Conservation (phyloP, 805 yeast genomes). For the Cyberlindnera misumaiensis region DNA sequence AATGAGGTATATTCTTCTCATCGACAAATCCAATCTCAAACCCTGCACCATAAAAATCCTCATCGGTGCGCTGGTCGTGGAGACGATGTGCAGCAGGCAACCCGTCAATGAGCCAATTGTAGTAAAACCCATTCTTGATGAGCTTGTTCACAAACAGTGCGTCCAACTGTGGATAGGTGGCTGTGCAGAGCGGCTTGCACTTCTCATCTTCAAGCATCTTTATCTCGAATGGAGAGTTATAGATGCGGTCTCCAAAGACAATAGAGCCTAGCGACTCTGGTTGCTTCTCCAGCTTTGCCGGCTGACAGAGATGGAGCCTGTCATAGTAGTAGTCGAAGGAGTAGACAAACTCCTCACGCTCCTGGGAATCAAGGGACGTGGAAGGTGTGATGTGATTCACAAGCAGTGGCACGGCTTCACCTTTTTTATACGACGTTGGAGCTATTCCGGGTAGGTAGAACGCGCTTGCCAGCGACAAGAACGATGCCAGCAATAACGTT, state of each 20-base stretch:
- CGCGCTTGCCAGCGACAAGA: conserved; percentile 29
- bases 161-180: conserved; percentile 55
- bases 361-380: conserved; percentile 31
- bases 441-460: conserved; percentile 96
- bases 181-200: conserved; percentile 63
- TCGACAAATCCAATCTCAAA: conserved; percentile 73
- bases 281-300: conserved; percentile 49
- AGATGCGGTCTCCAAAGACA: conserved; percentile 91
- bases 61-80: conserved; percentile 48
- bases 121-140: conserved; percentile 75
- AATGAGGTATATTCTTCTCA: conserved; percentile 45
- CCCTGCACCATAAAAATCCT: conserved; percentile 70
- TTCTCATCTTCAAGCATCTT: conserved; percentile 65
- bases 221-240: conserved; percentile 82
- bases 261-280: conserved; percentile 89
- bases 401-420: conserved; percentile 65
- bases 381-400: conserved; percentile 92
- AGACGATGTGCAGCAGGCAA: conserved; percentile 78
- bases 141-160: conserved; percentile 70
- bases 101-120: conserved; percentile 93
- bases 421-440: conserved; percentile 77
- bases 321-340: conserved; percentile 81
- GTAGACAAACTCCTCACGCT: conserved; percentile 49
- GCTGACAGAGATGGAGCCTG: conserved; percentile 78
- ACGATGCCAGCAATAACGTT: conserved; percentile 4